Evolutionary conservation across 768 basidiomycete species (phyloP).

Genomic region (Boletus reticulatus): DNA sequence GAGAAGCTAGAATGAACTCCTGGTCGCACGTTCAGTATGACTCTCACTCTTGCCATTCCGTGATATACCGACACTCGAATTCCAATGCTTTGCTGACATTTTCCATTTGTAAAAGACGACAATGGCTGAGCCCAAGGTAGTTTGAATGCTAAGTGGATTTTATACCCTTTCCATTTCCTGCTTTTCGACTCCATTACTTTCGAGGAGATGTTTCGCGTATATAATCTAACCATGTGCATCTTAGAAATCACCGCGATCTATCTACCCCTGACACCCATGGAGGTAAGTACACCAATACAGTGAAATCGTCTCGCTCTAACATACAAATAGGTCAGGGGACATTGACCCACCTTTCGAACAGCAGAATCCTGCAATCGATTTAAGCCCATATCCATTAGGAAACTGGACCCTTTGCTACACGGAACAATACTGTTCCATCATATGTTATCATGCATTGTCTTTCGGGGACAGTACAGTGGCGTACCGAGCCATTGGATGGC

Average conservation of each 20-base stretch:
- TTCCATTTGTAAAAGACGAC: slow-evolving; percentile 5
- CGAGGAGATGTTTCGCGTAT: not conserved
- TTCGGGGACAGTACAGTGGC: not conserved
- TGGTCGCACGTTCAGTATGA: slow-evolving; percentile 8
- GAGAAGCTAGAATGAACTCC: slow-evolving; percentile 81
- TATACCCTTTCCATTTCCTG: not conserved
- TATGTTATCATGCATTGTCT: not conserved
- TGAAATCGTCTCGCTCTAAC: not conserved
- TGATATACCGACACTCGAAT: slow-evolving; percentile 6
- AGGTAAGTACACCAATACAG: slow-evolving; percentile 2
- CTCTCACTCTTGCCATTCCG: slow-evolving; percentile 1
- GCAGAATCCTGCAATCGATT: not conserved
- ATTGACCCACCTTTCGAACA: too few species aligned
- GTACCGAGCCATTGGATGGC: not conserved
- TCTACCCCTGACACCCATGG: too few species aligned
- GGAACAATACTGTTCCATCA: slow-evolving; percentile 3
- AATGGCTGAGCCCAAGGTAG: not conserved
- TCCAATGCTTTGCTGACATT: slow-evolving; percentile 10
- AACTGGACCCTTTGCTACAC: not conserved
- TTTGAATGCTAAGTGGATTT: not conserved
- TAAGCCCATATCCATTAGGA: not conserved
- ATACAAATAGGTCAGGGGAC: not conserved
- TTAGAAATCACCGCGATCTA: not conserved
- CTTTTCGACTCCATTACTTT: not conserved
- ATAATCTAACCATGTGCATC: not conserved